Base-by-base conservation (phyloP, 805 yeast genomes). In the Myxozyma melibiosi region DNA sequence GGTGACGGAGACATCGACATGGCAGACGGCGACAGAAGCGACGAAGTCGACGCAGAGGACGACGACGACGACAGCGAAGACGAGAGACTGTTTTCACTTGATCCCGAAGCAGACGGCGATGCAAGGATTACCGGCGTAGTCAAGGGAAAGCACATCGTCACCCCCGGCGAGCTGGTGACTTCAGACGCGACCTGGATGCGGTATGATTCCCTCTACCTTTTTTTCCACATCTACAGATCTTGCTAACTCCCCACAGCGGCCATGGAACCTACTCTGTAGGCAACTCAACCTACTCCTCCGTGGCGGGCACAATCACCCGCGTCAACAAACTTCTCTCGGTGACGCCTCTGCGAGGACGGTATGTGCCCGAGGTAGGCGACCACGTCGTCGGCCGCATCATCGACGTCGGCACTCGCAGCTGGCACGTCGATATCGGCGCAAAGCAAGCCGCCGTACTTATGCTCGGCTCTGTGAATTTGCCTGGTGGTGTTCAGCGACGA, bases 341-440 rank as follows among this genome's bases (percentile, higher is more conserved):
- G 18, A 74, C 82, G 28, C 96, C 98, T 2, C 78, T 92, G 58
- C 80, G 88, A 65, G 96, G 97, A 3, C 78, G 96, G 58, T 56
- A 58, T 38, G 80, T 84, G 33, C 96, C 99, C 1, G 97, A 90
- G 63, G 90, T 96, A 1, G 99, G 99, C 63, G 99, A 94, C 70
- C 98, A 94, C 71, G 79, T 94, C 22, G 85, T 94, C 22, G 99
- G 99, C 1, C 78, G 99, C 61, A 86, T 94, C 64, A 85, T 94
- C 1, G 98, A 94, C 67, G 97, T 92, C 4, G 96, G 96, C 0
- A 87, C 86, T 62, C 88, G 86, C 69, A 78, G 98, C 66, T 94
- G 99, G 99, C 90, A 86, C 69, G 98, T 94, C 14, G 97, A 92
- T 66, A 90, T 94, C 62, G 98, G 98, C 28, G 89, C 90, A n/a